Evolutionary conservation across 2,329 filamentous ascomycete genomes (phyloP).

Genomic region (Trichoderma breve): DNA sequence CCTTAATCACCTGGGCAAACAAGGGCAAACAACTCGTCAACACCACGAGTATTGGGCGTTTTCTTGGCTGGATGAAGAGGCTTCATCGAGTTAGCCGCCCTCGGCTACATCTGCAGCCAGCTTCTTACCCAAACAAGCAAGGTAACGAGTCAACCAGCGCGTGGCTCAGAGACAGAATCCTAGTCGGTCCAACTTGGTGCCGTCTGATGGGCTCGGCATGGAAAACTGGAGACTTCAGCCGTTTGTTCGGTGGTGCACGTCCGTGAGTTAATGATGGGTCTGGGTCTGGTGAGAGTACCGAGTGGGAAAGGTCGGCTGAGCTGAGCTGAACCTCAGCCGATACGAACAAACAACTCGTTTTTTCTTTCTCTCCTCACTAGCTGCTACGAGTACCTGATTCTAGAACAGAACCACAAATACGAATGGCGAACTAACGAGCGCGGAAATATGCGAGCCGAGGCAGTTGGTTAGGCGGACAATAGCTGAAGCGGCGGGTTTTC

Average conservation of each 20-base stretch:
- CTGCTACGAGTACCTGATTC: not conserved
- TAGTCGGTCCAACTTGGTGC: constrained; percentile 1
- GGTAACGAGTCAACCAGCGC: not conserved
- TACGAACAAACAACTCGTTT: not conserved
- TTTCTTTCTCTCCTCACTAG: not conserved
- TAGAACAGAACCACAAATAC: constrained; percentile 10
- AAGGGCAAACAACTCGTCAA: not conserved
- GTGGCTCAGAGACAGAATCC: constrained; percentile 1
- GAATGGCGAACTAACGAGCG: not conserved
- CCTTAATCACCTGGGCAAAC: not conserved
- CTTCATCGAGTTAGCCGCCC: constrained; percentile 3
- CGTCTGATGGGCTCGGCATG: constrained; percentile 5
- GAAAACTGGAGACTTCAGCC: constrained; percentile 1
- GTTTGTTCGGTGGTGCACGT: not conserved
- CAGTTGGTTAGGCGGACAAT: not conserved
- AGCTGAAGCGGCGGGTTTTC: not conserved
- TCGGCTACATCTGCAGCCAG: not conserved
- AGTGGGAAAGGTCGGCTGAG: constrained; percentile 3
- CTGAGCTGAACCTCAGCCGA: constrained; percentile 10
- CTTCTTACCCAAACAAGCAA: constrained; percentile 2
- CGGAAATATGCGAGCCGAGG: constrained; percentile 1
- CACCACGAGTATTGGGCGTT: not conserved
- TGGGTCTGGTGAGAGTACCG: not conserved
- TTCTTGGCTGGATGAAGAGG: not conserved
- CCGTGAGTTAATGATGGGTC: not conserved